phyloP scores from a whole-genome alignment of 169 alveolate species.

The Fabrea salina region DNA sequence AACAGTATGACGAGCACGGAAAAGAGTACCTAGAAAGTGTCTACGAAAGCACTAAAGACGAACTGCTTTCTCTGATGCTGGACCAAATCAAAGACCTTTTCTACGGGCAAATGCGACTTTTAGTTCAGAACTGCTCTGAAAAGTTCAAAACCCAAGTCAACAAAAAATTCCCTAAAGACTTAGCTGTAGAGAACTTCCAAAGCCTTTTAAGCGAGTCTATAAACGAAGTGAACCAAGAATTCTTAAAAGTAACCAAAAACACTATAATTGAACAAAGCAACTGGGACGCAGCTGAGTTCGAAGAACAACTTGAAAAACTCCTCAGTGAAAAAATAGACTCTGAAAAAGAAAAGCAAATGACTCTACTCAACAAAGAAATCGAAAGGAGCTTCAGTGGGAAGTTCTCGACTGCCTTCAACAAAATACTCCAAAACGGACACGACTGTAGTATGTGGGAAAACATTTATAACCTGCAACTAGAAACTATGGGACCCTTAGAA shows the following conservation, averaged over 20 bases:
- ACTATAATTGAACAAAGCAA: neutral
- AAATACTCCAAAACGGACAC: neutral
- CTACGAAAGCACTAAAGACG: neutral
- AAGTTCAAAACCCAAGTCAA: neutral
- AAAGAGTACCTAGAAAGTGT: neutral
- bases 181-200: neutral
- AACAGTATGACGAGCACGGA: constrained; percentile 10
- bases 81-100: constrained; percentile 12
- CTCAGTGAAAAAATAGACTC: neutral
- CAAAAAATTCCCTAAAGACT: neutral
- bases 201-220: neutral
- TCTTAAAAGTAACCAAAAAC: constrained; percentile 22
- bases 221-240: constrained; percentile 10
- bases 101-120: neutral
- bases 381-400: neutral
- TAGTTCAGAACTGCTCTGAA: neutral
- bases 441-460: neutral
- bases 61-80: neutral
- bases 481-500: neutral
- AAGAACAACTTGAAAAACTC: neutral
- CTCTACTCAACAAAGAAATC: neutral
- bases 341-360: constrained; percentile 18
- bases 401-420: neutral
- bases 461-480: neutral
- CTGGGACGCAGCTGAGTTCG: neutral